Evolutionary conservation across 2,329 filamentous ascomycete genomes (phyloP).

Genomic region (Periglandula ipomoeae): DNA sequence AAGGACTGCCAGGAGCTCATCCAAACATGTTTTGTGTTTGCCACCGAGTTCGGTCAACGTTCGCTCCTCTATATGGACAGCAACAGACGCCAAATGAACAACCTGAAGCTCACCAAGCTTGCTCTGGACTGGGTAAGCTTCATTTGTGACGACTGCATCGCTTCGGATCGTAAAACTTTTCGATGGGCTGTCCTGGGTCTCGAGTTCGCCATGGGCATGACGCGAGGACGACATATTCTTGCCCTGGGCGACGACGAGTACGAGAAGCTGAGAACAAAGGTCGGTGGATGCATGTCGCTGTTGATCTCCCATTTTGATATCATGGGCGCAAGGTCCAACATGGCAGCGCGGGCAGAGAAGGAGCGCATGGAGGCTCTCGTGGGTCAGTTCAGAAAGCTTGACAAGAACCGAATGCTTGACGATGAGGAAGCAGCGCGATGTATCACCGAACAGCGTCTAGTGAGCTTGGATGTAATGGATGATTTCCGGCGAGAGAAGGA

Average conservation of each 20-base stretch:
- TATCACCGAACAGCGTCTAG: constrained; percentile 66
- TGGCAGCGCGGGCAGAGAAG: constrained; percentile 90
- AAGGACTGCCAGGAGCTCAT: constrained; percentile 91
- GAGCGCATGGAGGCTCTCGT: constrained; percentile 74
- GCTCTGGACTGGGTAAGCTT: constrained; percentile 97
- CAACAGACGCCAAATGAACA: constrained; percentile 93
- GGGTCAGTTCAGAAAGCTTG: constrained; percentile 66
- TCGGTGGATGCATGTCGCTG: constrained; percentile 94
- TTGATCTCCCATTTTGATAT: constrained; percentile 98
- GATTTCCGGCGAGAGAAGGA: constrained; percentile 69
- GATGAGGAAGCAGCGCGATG: constrained; percentile 77
- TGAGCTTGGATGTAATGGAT: constrained; percentile 68
- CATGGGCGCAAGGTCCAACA: constrained; percentile 88
- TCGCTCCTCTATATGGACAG: constrained; percentile 93
- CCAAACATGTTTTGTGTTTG: constrained; percentile 95
- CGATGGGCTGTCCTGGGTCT: constrained; percentile 93
- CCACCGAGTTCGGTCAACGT: constrained; percentile 96
- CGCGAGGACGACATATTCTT: constrained; percentile 85
- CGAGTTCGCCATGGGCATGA: constrained; percentile 97
- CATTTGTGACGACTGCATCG: constrained; percentile 92
- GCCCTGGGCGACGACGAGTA: constrained; percentile 86
- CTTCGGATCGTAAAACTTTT: constrained; percentile 91
- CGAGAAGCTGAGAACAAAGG: constrained; percentile 70
- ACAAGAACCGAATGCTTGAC: constrained; percentile 62
- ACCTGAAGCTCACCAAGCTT: constrained; percentile 85